Conservation (phyloP, 345 rosid genomes). For the Physaria fendleri region DNA sequence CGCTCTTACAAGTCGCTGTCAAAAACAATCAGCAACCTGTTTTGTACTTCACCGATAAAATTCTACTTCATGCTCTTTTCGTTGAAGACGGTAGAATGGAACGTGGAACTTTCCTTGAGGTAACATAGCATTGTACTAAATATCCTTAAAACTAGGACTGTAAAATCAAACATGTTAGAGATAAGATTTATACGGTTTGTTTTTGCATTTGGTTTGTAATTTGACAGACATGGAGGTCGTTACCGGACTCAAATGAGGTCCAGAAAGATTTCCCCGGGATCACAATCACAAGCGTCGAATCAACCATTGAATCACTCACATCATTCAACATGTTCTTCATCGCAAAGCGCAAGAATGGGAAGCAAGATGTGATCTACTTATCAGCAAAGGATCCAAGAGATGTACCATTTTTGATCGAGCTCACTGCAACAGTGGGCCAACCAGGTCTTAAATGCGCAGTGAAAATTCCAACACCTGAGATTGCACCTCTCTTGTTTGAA, state of each 20-base stretch:
- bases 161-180: too few species aligned
- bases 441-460: conserved; percentile 77
- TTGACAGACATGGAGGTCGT: conserved; percentile 98
- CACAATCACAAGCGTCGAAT: conserved; percentile 46
- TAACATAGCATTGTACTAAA: too few species aligned
- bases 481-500: conserved; percentile 82
- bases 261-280: conserved; percentile 65
- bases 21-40: conserved; percentile 92
- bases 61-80: conserved; percentile 57
- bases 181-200: too few species aligned
- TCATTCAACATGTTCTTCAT: conserved; percentile 81
- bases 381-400: conserved; percentile 73
- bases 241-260: conserved; percentile 81
- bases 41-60: conserved; percentile 77
- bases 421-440: conserved; percentile 60
- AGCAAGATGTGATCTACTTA: conserved; percentile 85
- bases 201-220: background rate
- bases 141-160: too few species aligned
- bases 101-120: conserved; percentile 90
- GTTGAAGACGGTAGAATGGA: conserved; percentile 93
- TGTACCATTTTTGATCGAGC: conserved; percentile 70
- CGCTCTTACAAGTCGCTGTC: conserved; percentile 86
- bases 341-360: conserved; percentile 84
- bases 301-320: conserved; percentile 60
- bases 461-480: conserved; percentile 86